Evolutionary conservation across 108 stramenopile species (phyloP), one percentile per base, ranked within the genome.

Genomic region (Nannochloropsis gaditana): DNA sequence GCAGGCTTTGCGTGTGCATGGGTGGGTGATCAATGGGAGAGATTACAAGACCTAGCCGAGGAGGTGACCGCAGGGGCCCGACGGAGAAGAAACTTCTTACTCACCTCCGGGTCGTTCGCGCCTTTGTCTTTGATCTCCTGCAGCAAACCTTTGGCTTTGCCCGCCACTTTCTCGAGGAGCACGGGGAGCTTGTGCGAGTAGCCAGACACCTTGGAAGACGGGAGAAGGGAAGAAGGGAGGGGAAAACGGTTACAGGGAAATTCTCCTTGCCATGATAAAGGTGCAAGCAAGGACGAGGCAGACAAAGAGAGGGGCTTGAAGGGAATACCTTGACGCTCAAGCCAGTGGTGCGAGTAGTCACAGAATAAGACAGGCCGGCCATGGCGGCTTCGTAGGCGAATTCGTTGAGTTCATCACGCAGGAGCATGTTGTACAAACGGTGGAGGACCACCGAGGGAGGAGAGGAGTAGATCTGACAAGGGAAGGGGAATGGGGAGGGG

Each of bases 301-400:
- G 47, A 15, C 11, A 50, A 15, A 15, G 47, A 50, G 47, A 15
- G 1, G 1, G 47, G 47, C 11, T 11, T 10, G 47, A 15, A 1
- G 15, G 47, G 15, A 10, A 1, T 10, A 50, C 47, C 47, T 50
- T 50, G 47, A 50, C 47, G 47, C 47, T 50, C 84, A 89, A 79
- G 5, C 89, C 89, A 9, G 19, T 17, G 45, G 86, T 87, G 43
- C 44, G 84, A 50, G 83, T 87, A 79, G 84, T 50, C 31, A 89
- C 43, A 44, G 84, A 84, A 11, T 84, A 89, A 81, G 44, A 15
- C 4, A 89, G 89, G 45, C 82, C 89, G 19, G 89, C 89, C 47
- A 84, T 80, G 43, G 45, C 9, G 31, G 89, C 89, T 41, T 89
- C 86, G 59, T 89, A 89, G 44, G 89, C 84, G 80, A 45, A 89